These are phyloP conservation scores for Cyclostephanos tholiformis DNA, from an alignment of 108 stramenopile species.

Conservation along the genomic window DNA sequence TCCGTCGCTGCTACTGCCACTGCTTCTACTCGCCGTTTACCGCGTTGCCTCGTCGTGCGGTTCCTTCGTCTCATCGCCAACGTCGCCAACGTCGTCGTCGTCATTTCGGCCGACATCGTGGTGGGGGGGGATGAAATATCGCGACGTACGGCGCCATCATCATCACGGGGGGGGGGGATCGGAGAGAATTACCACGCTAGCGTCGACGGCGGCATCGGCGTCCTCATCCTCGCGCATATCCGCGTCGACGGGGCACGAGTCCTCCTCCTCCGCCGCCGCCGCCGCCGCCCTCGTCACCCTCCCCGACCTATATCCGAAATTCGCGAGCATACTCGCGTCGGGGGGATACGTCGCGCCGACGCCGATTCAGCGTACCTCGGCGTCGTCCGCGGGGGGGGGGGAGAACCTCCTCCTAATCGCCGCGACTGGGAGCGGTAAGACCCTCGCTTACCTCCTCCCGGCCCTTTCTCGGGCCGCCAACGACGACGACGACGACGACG, in stretches of 20 bases:
- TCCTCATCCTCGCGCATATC: not conserved
- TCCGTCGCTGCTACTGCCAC: not conserved
- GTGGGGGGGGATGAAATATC: not conserved
- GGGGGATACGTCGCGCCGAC: conserved; percentile 54
- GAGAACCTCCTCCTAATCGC: conserved; percentile 55
- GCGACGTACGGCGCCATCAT: not conserved
- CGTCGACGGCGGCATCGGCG: no score
- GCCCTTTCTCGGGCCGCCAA: conserved; percentile 38
- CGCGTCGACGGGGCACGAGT: not conserved
- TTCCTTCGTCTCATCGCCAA: not conserved
- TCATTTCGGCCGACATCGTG: no score
- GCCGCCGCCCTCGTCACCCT: not conserved
- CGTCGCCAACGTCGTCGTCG: no score
- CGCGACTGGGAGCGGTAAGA: conserved; percentile 55
- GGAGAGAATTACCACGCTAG: not conserved
- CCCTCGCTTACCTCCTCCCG: conserved; percentile 53
- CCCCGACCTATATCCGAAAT: conserved; percentile 42
- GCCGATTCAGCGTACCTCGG: conserved; percentile 56
- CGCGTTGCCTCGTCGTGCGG: not conserved
- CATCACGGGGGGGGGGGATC: not conserved
- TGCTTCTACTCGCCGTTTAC: not conserved
- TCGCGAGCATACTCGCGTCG: conserved; percentile 29
- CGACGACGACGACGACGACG: not conserved
- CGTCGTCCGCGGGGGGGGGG: conserved; percentile 32
- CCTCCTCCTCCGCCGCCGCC: not conserved